Percentiles rank a stretch among this genome's conserved stretches.
Conservation (phyloP, 2,329 filamentous ascomycete genomes). For the Ophiocordyceps camponoti-rufipedis region DNA sequence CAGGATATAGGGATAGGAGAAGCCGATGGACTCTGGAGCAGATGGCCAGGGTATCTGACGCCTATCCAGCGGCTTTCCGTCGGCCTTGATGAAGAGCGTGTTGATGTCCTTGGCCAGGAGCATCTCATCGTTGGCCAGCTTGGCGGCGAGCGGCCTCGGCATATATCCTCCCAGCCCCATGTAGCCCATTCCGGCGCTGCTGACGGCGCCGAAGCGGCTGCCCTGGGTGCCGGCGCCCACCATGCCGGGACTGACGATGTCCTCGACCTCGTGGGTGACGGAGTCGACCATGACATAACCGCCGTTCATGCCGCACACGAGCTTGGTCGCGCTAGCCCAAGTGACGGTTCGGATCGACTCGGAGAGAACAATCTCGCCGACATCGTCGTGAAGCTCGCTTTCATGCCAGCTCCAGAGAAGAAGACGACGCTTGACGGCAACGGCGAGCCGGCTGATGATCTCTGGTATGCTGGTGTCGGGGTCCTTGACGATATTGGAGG, state of each 20-base stretch:
- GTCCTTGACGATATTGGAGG: slow-evolving; percentile 90
- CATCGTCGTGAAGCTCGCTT: slow-evolving; percentile 63
- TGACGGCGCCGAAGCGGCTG: slow-evolving; percentile 65
- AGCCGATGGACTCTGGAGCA: slow-evolving; percentile 80
- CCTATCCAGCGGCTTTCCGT: slow-evolving; percentile 66
- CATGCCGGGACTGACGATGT: slow-evolving; percentile 61
- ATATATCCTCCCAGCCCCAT: slow-evolving; percentile 88
- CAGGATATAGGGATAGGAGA: slow-evolving; percentile 90
- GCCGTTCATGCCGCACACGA: slow-evolving; percentile 80
- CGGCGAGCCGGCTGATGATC: slow-evolving; percentile 79
- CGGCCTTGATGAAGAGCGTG: slow-evolving; percentile 73
- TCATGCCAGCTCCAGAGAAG: slow-evolving; percentile 93
- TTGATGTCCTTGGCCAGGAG: slow-evolving; percentile 96
- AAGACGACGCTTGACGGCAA: slow-evolving; percentile 80
- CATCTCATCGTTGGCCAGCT: slow-evolving; percentile 66
- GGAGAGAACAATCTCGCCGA: slow-evolving; percentile 58
- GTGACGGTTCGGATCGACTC: slow-evolving; percentile 78
- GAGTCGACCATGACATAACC: slow-evolving; percentile 85
- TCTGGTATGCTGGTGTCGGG: slow-evolving; percentile 71
- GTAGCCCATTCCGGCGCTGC: slow-evolving; percentile 82
- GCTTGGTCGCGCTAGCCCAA: slow-evolving; percentile 73
- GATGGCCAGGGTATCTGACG: slow-evolving; percentile 82
- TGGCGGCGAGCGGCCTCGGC: slow-evolving; percentile 74
- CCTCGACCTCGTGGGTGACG: slow-evolving; percentile 50
- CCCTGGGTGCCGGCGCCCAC: slow-evolving; percentile 45